Evolutionary conservation across 2,329 filamentous ascomycete genomes (phyloP), one percentile per base, ranked within the genome.

Genomic region (Cercospora berteroae): DNA sequence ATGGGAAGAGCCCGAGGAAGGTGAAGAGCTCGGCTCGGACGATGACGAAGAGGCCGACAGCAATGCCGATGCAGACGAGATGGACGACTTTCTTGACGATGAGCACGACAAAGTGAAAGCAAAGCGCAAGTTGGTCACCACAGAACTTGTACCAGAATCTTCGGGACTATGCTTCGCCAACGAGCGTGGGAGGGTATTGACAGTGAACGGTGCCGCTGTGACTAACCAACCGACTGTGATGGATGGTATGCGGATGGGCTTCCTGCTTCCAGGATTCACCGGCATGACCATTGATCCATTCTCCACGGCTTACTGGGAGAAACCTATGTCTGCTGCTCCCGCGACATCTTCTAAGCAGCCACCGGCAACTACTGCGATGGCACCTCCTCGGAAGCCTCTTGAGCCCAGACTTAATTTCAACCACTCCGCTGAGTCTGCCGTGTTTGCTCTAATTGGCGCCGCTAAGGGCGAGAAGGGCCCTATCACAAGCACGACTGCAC

Each of bases 41-140:
- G 87, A 86, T 31, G 88, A 90, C 65, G 88, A 90, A 5, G 85
- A 87, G 60, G 87, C 89, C 9, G 90, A 90, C 27, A 90, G 91
- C 52, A 88, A 90, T 60, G 85, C 92, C 10, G 90, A 88, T n/a
- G 90, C 92, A 16, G 90, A 92, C 69, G 93, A 96, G 67, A 90
- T 97, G 89, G 92, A 93, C 4, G 94, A 89, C 18, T 97, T 97
- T 75, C 83, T 97, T 1, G 94, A 97, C 72, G 92, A 96, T 73
- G 92, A 92, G 5, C 92, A 96, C 27, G 77, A 78, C 64, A 70
- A 69, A 63, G 92, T 95, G 79, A 75, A 86, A 81, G 76, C 82
- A 80, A 85, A 86, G 82, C 81, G 86, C 77, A 79, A 89, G 80
- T 78, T 85, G 6, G 81, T 86, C 74, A 86, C 82, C 33, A 88